phyloP scores from a whole-genome alignment of 2,329 filamentous ascomycete species.

The Colletotrichum lini region DNA sequence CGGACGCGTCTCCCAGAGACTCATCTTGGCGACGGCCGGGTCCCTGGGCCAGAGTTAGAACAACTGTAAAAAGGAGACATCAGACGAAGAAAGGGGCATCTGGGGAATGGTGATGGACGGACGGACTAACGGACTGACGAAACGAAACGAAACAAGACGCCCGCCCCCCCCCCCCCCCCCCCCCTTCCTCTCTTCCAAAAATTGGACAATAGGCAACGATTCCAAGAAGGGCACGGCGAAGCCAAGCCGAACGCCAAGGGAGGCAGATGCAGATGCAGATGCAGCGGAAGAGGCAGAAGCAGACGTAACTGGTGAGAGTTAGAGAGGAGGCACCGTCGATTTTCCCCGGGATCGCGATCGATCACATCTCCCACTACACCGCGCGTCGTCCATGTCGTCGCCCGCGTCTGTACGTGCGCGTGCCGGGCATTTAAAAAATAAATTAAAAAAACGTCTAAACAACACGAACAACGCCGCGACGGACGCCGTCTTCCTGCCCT shows the following conservation, averaged over 20 bases:
- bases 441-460: background rate
- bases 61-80: background rate
- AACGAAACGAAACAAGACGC: background rate
- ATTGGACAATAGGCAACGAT: conserved; percentile 14
- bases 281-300: background rate
- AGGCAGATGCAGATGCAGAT: background rate
- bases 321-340: background rate
- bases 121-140: background rate
- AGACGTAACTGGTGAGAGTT: too few species aligned
- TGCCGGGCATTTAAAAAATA: too few species aligned
- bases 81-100: background rate
- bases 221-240: background rate
- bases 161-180: too few species aligned
- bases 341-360: conserved; percentile 4
- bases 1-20: conserved; percentile 19
- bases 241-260: background rate
- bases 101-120: background rate
- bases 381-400: too few species aligned
- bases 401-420: too few species aligned
- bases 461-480: background rate
- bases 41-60: background rate
- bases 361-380: too few species aligned
- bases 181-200: background rate
- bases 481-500: too few species aligned
- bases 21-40: background rate